Percentiles rank a stretch among this genome's conserved stretches.
These are phyloP conservation scores for Monosporascus sp. DNA, from an alignment of 2,329 filamentous ascomycete genomes.

Conservation along the genomic window DNA sequence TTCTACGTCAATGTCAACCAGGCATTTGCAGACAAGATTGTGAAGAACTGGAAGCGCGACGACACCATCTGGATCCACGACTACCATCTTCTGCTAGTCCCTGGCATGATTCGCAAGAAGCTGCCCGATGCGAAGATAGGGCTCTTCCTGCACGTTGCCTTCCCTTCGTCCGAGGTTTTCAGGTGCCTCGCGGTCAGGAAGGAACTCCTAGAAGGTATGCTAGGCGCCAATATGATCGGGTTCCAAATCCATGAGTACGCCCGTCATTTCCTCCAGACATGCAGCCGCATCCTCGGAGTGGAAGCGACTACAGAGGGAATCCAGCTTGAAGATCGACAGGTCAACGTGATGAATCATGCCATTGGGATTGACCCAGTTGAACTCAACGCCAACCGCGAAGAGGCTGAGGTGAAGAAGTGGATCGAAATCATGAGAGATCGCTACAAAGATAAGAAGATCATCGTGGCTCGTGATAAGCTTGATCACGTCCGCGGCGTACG, in stretches of 20 bases:
- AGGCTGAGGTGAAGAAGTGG: slow-evolving; percentile 72
- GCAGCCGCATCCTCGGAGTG: slow-evolving; percentile 83
- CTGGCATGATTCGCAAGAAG: slow-evolving; percentile 82
- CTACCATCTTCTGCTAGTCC: slow-evolving; percentile 87
- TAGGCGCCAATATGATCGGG: slow-evolving; percentile 85
- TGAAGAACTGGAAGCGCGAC: slow-evolving; percentile 87
- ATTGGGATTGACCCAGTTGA: slow-evolving; percentile 88
- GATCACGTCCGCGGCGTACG: slow-evolving; percentile 88
- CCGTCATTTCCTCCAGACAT: slow-evolving; percentile 91
- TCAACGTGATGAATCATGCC: slow-evolving; percentile 78
- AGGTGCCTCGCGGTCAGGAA: slow-evolving; percentile 83
- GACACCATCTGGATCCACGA: slow-evolving; percentile 95
- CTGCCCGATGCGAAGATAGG: slow-evolving; percentile 91
- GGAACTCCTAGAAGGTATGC: slow-evolving; percentile 83
- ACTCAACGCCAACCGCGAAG: slow-evolving; percentile 64
- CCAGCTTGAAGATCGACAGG: slow-evolving; percentile 86
- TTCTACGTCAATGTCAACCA: slow-evolving; percentile 92
- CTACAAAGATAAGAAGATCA: slow-evolving; percentile 83
- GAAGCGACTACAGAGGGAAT: slow-evolving; percentile 86
- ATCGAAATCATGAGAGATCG: slow-evolving; percentile 73
- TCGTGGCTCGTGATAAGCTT: slow-evolving; percentile 90
- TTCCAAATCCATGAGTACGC: slow-evolving; percentile 94
- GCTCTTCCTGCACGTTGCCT: slow-evolving; percentile 92
- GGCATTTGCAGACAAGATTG: slow-evolving; percentile 84
- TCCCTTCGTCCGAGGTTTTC: slow-evolving; percentile 95